These are phyloP conservation scores for Candida bentonensis DNA, from an alignment of 805 yeast genomes.

Conservation along the genomic window DNA sequence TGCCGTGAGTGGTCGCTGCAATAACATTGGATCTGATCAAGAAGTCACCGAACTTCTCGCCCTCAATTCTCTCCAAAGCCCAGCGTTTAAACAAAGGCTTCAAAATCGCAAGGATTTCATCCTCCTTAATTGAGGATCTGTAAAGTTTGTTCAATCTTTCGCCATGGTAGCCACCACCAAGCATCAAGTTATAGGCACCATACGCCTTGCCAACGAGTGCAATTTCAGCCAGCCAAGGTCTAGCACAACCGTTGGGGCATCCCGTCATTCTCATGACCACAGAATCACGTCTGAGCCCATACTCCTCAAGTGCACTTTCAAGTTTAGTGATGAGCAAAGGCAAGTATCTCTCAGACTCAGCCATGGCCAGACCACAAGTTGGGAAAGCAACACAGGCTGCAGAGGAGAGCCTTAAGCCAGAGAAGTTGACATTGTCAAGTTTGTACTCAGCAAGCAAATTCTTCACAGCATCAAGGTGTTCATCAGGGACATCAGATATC, in stretches of 20 bases:
- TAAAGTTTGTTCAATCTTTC: slow-evolving; percentile 83
- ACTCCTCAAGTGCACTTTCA: slow-evolving; percentile 78
- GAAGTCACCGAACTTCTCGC: slow-evolving; percentile 94
- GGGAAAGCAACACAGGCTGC: slow-evolving; percentile 98
- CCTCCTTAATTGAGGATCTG: slow-evolving; percentile 79
- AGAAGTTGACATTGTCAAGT: slow-evolving; percentile 69
- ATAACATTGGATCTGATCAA: slow-evolving; percentile 77
- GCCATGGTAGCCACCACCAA: slow-evolving; percentile 94
- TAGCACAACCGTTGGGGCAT: slow-evolving; percentile 96
- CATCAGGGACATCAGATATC: slow-evolving; percentile 58
- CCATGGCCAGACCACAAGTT: slow-evolving; percentile 98
- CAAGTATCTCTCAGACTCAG: slow-evolving; percentile 87
- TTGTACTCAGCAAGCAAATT: slow-evolving; percentile 53
- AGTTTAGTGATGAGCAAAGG: slow-evolving; percentile 72
- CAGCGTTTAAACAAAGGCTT: slow-evolving; percentile 85
- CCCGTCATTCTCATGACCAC: slow-evolving; percentile 98
- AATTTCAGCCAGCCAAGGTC: slow-evolving; percentile 96
- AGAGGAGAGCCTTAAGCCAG: slow-evolving; percentile 77
- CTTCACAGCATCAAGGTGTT: slow-evolving; percentile 50
- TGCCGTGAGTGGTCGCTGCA: slow-evolving; percentile 80
- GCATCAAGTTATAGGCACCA: slow-evolving; percentile 83
- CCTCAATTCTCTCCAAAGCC: slow-evolving; percentile 81
- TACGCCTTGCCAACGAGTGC: slow-evolving; percentile 92
- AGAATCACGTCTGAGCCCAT: slow-evolving; percentile 87
- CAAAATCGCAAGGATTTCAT: slow-evolving; percentile 63